These are phyloP conservation scores for Rhynchosporium agropyri DNA, from an alignment of 2,329 filamentous ascomycete genomes.

Conservation along the genomic window DNA sequence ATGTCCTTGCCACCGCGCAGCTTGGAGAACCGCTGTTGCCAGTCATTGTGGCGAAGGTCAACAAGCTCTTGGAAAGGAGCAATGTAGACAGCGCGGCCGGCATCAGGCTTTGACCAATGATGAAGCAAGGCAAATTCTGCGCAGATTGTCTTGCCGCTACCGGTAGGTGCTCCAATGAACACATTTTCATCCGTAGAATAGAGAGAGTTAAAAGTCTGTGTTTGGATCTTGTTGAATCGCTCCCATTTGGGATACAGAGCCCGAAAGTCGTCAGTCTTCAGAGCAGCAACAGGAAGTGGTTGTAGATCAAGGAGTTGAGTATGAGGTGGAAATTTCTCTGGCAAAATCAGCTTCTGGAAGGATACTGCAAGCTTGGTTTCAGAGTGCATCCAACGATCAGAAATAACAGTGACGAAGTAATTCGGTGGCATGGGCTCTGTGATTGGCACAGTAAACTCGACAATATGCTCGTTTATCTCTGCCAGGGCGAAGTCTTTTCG, in stretches of 20 bases:
- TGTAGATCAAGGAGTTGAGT: conserved; percentile 92
- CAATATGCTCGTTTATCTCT: conserved; percentile 88
- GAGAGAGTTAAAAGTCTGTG: conserved; percentile 92
- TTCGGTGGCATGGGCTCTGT: conserved; percentile 98
- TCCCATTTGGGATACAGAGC: conserved; percentile 81
- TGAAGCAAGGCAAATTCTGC: conserved; percentile 90
- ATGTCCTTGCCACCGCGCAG: conserved; percentile 85
- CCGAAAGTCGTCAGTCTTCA: conserved; percentile 84
- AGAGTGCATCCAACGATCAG: conserved; percentile 97
- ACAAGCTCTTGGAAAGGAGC: conserved; percentile 94
- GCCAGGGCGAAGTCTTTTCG: conserved; percentile 84
- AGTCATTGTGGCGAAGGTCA: conserved; percentile 79
- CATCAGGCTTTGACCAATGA: conserved; percentile 75
- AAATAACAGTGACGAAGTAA: conserved; percentile 95
- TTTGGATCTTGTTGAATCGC: conserved; percentile 96
- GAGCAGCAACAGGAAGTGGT: conserved; percentile 81
- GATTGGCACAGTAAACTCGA: conserved; percentile 96
- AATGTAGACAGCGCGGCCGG: conserved; percentile 86
- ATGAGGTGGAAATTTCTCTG: conserved; percentile 93
- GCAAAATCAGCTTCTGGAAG: conserved; percentile 92
- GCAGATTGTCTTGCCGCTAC: conserved; percentile 95
- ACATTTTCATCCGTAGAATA: conserved; percentile 93
- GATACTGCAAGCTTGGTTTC: conserved; percentile 92
- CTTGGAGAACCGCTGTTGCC: conserved; percentile 74
- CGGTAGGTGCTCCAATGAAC: conserved; percentile 88